Conservation (phyloP, 208 protist genomes). For the Acanthamoeba polyphaga region DNA sequence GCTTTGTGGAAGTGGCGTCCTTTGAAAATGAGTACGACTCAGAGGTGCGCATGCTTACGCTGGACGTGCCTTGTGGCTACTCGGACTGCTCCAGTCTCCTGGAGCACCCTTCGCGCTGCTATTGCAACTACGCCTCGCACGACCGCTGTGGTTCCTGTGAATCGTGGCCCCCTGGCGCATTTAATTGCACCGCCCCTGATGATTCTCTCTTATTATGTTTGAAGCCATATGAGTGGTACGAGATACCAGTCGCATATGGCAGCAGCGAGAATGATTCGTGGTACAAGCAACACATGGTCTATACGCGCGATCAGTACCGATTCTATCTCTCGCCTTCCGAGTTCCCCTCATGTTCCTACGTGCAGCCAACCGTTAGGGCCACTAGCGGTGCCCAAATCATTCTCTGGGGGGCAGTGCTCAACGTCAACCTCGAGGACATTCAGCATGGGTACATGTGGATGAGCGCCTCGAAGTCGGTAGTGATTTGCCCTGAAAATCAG, state of each 20-base stretch:
- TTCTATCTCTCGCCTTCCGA: background rate
- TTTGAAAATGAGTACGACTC: background rate
- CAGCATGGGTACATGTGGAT: no score
- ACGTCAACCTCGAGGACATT: no score
- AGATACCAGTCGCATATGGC: background rate
- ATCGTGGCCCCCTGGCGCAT: background rate
- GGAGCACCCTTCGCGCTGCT: background rate
- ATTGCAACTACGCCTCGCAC: background rate
- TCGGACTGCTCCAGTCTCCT: background rate
- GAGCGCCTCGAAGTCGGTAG: no score
- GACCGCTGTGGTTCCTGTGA: background rate
- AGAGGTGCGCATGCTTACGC: background rate
- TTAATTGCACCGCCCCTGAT: background rate
- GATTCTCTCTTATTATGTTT: background rate
- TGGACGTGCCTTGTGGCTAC: background rate
- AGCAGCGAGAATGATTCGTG: no score
- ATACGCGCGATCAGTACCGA: background rate
- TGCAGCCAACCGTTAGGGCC: background rate
- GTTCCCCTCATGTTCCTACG: background rate
- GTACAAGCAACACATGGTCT: no score
- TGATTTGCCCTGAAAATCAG: no score
- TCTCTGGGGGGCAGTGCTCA: background rate
- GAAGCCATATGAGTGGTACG: background rate
- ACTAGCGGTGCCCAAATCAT: background rate
- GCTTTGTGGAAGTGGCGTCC: background rate